Evolutionary conservation across 768 basidiomycete species (phyloP).

Genomic region (Guyanaporus albipodus): DNA sequence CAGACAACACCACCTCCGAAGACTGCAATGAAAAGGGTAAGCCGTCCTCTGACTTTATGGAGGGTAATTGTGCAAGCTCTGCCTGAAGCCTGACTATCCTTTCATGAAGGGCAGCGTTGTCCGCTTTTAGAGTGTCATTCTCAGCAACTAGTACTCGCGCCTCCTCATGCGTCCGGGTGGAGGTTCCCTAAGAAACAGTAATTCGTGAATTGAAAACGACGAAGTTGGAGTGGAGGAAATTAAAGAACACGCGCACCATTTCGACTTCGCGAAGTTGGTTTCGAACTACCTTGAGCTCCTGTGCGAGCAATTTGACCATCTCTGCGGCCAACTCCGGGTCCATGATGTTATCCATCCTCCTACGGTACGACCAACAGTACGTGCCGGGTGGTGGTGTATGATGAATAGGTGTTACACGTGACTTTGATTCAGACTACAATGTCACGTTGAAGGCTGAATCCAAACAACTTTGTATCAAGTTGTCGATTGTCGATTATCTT

Average conservation of each 20-base stretch:
- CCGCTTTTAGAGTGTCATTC: conserved; percentile 15
- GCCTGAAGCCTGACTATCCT: conserved; percentile 14
- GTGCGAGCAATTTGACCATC: conserved; percentile 22
- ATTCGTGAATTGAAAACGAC: neutral
- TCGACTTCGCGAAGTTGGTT: conserved; percentile 21
- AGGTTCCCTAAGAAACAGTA: conserved; percentile 7
- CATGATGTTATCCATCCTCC: conserved; percentile 18
- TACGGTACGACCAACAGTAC: too few species aligned
- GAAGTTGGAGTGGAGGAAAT: neutral
- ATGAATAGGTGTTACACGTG: too few species aligned
- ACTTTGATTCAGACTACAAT: too few species aligned
- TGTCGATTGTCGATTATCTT: too few species aligned
- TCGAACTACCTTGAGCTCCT: conserved; percentile 24
- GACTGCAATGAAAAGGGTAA: neutral
- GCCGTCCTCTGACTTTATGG: conserved; percentile 19
- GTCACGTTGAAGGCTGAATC: too few species aligned
- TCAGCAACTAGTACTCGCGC: conserved; percentile 12
- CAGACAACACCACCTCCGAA: conserved; percentile 3
- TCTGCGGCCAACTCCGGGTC: conserved; percentile 27
- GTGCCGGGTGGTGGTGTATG: too few species aligned
- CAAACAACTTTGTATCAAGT: too few species aligned
- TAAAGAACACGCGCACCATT: conserved; percentile 8
- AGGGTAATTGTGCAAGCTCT: neutral
- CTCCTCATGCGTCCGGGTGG: conserved; percentile 4
- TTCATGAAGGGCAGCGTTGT: conserved; percentile 18